Conservation (phyloP, 208 protist genomes). For the Trypanosomatidae sp. region DNA sequence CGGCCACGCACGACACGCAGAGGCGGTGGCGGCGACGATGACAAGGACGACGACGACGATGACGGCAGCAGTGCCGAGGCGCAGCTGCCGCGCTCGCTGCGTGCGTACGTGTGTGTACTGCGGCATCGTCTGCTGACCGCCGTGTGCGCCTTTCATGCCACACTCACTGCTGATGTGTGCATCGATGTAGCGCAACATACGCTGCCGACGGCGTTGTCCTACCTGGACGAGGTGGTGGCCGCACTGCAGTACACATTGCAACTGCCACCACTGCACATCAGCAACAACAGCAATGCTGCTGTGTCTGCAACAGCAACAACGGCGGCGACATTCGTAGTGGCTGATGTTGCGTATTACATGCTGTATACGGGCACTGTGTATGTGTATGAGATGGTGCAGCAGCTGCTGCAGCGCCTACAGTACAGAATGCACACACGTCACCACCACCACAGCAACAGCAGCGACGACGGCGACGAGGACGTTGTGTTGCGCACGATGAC, state of each 20-base stretch:
- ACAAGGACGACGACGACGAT: no score
- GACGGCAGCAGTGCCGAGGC: conserved; percentile 4
- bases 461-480: no score
- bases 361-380: conserved; percentile 35
- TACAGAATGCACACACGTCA: no score
- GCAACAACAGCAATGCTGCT: no score
- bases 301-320: no score
- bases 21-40: no score
- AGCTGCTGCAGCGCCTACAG: conserved; percentile 8
- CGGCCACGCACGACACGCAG: no score
- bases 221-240: conserved; percentile 9
- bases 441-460: no score
- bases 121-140: conserved; percentile 25
- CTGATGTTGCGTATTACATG: conserved; percentile 27
- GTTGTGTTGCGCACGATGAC: no score
- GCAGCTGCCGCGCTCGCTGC: conserved; percentile 31
- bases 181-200: conserved; percentile 9
- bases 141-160: conserved; percentile 23
- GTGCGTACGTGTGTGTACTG: conserved; percentile 26
- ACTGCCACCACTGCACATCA: neutral
- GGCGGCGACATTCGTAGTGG: no score
- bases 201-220: conserved; percentile 4
- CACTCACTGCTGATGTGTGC: conserved; percentile 10
- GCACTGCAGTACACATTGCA: conserved; percentile 9
- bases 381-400: conserved; percentile 54